A percentile compares a stretch with the other conserved stretches of the same genome.
Conservation (phyloP, 2,329 filamentous ascomycete species). For the Fusarium nygamai region DNA sequence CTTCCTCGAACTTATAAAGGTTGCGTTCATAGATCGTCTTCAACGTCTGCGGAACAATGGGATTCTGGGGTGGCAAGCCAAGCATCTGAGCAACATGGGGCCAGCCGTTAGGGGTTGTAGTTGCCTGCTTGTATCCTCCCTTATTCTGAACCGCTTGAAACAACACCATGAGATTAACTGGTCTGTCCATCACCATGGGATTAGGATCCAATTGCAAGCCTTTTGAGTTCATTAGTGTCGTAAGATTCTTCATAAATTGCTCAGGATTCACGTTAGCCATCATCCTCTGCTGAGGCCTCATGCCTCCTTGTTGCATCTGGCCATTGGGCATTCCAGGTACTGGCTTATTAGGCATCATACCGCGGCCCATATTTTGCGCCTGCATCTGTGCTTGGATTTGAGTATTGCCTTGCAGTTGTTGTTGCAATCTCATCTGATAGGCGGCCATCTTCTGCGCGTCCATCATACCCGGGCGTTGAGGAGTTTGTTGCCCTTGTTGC, state of each 20-base stretch:
- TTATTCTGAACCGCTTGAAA: slow-evolving; percentile 80
- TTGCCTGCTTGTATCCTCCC: slow-evolving; percentile 81
- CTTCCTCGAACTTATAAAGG: slow-evolving; percentile 79
- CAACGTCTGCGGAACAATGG: slow-evolving; percentile 74
- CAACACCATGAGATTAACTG: slow-evolving; percentile 78
- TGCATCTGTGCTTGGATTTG: slow-evolving; percentile 65
- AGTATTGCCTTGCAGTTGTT: slow-evolving; percentile 71
- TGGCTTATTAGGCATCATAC: slow-evolving; percentile 64
- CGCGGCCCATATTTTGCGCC: slow-evolving; percentile 55
- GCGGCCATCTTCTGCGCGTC: slow-evolving; percentile 79
- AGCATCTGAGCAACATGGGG: slow-evolving; percentile 73
- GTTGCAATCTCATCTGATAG: slow-evolving; percentile 86
- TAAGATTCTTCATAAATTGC: slow-evolving; percentile 79
- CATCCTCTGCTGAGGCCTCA: slow-evolving; percentile 61
- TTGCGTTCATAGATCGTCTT: slow-evolving; percentile 80
- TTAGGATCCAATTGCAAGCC: slow-evolving; percentile 78
- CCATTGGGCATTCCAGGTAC: slow-evolving; percentile 63
- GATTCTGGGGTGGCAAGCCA: slow-evolving; percentile 71
- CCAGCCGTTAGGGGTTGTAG: slow-evolving; percentile 77
- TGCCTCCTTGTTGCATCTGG: slow-evolving; percentile 61
- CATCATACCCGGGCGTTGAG: slow-evolving; percentile 50
- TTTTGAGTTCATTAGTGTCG: slow-evolving; percentile 79
- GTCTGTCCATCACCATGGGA: slow-evolving; percentile 77
- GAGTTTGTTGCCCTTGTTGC: slow-evolving; percentile 47
- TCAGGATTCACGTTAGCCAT: slow-evolving; percentile 66